Conservation (phyloP, 768 basidiomycete species). For the Suillus paluster region DNA sequence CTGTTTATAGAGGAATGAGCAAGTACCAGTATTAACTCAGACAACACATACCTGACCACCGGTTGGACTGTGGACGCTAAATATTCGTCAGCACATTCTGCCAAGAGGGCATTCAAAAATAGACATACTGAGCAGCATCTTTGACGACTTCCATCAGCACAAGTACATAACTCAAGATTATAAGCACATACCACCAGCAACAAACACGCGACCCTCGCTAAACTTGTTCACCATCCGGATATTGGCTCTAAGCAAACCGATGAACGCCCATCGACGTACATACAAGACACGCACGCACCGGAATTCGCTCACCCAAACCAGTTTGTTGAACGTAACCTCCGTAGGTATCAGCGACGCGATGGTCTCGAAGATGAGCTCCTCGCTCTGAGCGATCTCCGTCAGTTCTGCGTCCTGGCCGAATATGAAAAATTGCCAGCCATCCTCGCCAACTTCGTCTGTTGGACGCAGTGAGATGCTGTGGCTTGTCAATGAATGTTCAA, state of each 20-base stretch:
- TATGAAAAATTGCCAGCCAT: slow-evolving; percentile 24
- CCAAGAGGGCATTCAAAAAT: not conserved
- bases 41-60: not conserved
- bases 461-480: slow-evolving; percentile 17
- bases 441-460: slow-evolving; percentile 24
- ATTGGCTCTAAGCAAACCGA: not conserved
- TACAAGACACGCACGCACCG: slow-evolving; percentile 23
- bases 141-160: not conserved
- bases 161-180: not conserved
- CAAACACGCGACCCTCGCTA: not conserved
- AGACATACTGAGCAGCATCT: slow-evolving; percentile 1
- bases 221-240: not conserved
- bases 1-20: slow-evolving; percentile 18
- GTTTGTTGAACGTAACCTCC: slow-evolving; percentile 30
- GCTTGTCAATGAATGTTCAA: not conserved
- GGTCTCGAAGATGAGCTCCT: slow-evolving; percentile 32
- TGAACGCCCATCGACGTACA: not conserved
- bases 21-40: not conserved
- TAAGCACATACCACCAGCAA: not conserved
- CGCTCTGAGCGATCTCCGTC: slow-evolving; percentile 20
- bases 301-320: slow-evolving; percentile 30
- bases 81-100: not conserved
- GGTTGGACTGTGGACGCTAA: not conserved
- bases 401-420: slow-evolving; percentile 12
- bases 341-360: slow-evolving; percentile 25